Evolutionary conservation across 352 stramenopile genomes (phyloP), one percentile per base, ranked within the genome.

Genomic region (Phytophthora tubulina): DNA sequence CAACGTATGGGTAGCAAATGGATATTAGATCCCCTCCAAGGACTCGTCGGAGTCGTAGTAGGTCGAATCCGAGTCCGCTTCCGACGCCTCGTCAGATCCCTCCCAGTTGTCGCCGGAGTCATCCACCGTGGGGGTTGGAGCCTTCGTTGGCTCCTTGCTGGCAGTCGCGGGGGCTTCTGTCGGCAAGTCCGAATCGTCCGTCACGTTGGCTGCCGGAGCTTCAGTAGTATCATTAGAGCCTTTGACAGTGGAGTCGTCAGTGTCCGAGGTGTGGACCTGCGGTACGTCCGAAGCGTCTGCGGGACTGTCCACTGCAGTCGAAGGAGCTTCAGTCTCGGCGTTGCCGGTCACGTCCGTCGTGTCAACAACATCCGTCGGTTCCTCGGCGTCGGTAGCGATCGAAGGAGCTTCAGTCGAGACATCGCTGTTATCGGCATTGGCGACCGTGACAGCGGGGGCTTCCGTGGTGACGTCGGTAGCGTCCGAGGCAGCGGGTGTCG

Each of bases 31-130:
- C 10, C 50, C 67, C 3, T 50, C 60, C 36, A 49, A 45, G 13
- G 59, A 64, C 8, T 60, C 67, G 10, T 55, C 60, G 11, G 44
- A 69, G 41, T 69, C 58, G 17, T 49, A 49, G 61, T 75, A 63
- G 21, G 32, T 66, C 4, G 67, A 75, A 35, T 70, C 51, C 17
- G 67, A 74, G 38, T 72, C 55, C 11, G 21, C 31, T 5, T 66
- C 44, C 5, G 36, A 50, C 11, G 33, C 21, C 36, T 44, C 50
- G 41, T 71, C 67, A n/a, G 67, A 71, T 15, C 67, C 67, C 4
- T 75, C 67, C 60, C 60, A 71, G 13, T 50, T 38, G 31, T 61
- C 61, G 9, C 64, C 46, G 15, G 49, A 17, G 6, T 30, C 41
- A 39, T 56, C 53, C n/a, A 53, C 56, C 10, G 41, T 44, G 33